Conservation (phyloP, 805 yeast genomes). For the Kluyveromyces lactis region DNA sequence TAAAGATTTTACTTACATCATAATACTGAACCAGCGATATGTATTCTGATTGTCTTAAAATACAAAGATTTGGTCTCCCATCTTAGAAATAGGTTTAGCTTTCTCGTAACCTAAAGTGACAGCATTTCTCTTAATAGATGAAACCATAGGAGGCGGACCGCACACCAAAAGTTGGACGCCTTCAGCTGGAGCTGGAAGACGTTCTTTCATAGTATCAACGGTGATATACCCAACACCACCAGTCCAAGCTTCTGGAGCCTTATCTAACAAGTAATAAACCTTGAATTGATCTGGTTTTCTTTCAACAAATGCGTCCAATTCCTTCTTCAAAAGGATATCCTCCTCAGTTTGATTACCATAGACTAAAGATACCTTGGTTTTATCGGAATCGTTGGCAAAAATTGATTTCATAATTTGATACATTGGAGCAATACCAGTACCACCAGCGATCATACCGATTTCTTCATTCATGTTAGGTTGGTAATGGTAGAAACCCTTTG, state of each 20-base stretch:
- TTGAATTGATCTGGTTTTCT: constrained; percentile 52
- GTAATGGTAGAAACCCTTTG: constrained; percentile 83
- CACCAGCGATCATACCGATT: constrained; percentile 92
- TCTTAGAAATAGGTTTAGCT: constrained; percentile 82
- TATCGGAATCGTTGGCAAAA: constrained; percentile 66
- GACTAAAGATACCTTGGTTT: constrained; percentile 62
- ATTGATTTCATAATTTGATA: constrained; percentile 83
- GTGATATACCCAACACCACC: constrained; percentile 79
- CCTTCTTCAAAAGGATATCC: constrained; percentile 74
- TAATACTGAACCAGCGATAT: too few relatives aligned
- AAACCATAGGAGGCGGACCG: constrained; percentile 92
- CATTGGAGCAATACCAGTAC: constrained; percentile 96
- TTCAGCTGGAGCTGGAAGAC: constrained; percentile 53
- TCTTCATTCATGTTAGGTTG: constrained; percentile 65
- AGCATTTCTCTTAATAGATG: constrained; percentile 76
- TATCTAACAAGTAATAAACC: constrained; percentile 68
- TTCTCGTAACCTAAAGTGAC: constrained; percentile 66
- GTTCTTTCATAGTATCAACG: constrained; percentile 55
- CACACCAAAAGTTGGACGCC: constrained; percentile 62
- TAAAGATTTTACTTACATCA: too few relatives aligned
- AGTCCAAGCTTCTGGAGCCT: constrained; percentile 56
- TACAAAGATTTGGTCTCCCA: constrained; percentile 85
- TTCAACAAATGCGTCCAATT: constrained; percentile 58
- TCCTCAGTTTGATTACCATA: constrained; percentile 76
- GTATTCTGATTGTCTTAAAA: too few relatives aligned